Base-by-base conservation (phyloP, 805 yeast species). In the Grigorovia transvaalensis region DNA sequence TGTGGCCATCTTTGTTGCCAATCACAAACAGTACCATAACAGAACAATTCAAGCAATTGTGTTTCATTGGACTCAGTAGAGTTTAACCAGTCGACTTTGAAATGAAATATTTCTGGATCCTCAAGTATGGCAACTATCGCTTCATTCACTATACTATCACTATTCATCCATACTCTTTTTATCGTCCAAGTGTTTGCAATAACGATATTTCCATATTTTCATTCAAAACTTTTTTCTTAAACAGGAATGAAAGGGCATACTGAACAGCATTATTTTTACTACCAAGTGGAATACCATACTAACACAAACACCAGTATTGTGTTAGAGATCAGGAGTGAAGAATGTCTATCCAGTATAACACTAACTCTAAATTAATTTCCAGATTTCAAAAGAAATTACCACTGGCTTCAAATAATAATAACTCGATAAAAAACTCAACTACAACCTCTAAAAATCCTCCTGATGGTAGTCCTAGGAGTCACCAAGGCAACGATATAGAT, bases 341-440 rank as follows among this genome's bases (percentile, higher is more conserved):
- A 23, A 62, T 61, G 65, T 53, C 62, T 1, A 64, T 66, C 18
- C 54, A 61, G 12, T 66, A 66, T 51, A 65, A 63, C 48, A 59
- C 67, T 12, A 66, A 59, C 45, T 64, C 69, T 12, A 59, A 56
- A 18, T 51, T 63, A 13, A 57, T 65, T 13, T 61, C 65, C 9
- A 59, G 57, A 47, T 62, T 56, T 27, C 69, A 64, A 50, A 38
- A 55, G 60, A 45, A 56, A 60, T 46, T 49, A 42, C 35, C 47
- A 47, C 20, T 5, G 2, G 9, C 4, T 33, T 33, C 15, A 9
- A 18, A 23, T 45, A 33, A 33, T 33, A 33, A 33, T 33, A 33
- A 8, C 7, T n/a, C 19, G 2, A 20, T 17, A 3, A 50, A 41
- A 2, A 23, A 15, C 4, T 30, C 43, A 23, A 20, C 38, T 1